A percentile compares a stretch with the other conserved stretches of the same genome.
phyloP scores from a whole-genome alignment of 371 early-diverging fungal genomes.

The Dichotomocladium elegans region DNA sequence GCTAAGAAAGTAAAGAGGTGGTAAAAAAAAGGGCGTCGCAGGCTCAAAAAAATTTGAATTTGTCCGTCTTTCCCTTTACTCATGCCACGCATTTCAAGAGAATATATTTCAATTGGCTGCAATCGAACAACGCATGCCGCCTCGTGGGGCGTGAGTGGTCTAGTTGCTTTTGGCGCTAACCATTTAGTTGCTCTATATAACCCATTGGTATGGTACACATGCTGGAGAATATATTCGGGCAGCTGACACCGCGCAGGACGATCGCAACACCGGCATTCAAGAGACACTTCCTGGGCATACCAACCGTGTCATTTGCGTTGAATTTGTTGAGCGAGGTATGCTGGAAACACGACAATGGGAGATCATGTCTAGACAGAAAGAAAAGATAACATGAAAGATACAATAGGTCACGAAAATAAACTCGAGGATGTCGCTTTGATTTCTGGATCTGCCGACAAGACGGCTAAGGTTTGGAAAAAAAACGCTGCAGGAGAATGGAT shows the following conservation, averaged over 20 bases:
- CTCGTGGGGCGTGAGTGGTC: constrained; percentile 63
- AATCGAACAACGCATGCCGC: constrained; percentile 66
- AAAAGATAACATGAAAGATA: not conserved
- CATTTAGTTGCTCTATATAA: constrained; percentile 69
- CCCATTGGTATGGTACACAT: constrained; percentile 60
- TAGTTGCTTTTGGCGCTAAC: constrained; percentile 75
- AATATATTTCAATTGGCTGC: constrained; percentile 68
- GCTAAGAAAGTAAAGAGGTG: not conserved
- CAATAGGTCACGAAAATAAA: constrained; percentile 43
- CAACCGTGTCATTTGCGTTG: constrained; percentile 77
- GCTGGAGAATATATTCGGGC: too few relatives aligned
- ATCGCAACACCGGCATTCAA: constrained; percentile 46
- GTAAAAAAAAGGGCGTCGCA: too few relatives aligned
- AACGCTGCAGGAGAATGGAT: constrained; percentile 45
- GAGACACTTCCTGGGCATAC: constrained; percentile 77
- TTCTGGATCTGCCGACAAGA: constrained; percentile 82
- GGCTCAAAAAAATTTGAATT: too few relatives aligned
- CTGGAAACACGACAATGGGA: not conserved
- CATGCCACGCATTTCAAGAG: constrained; percentile 27
- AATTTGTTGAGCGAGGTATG: constrained; percentile 62
- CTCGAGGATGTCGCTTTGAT: constrained; percentile 65
- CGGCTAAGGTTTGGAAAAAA: constrained; percentile 73
- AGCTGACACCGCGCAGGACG: not conserved
- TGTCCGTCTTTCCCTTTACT: too few relatives aligned
- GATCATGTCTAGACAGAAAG: not conserved